Percentiles rank a stretch among this genome's conserved stretches.
phyloP scores from a whole-genome alignment of 129 eudicot genomes.

The Apium graveolens region DNA sequence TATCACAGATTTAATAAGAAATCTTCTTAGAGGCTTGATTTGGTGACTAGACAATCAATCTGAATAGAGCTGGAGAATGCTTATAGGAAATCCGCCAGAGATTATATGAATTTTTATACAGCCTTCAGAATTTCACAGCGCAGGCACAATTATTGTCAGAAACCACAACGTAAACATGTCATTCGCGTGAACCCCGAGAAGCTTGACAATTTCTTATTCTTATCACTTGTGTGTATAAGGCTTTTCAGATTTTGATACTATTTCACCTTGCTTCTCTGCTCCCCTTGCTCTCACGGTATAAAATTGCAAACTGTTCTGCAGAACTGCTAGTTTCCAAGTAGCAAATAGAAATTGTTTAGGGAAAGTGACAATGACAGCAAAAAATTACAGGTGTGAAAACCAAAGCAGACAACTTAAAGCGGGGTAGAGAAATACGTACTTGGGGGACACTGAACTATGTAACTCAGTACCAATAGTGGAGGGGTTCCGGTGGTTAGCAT shows the following conservation, averaged over 20 bases:
- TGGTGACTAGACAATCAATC: not conserved
- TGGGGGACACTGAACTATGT: slow-evolving; percentile 15
- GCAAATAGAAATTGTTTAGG: not conserved
- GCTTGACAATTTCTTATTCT: not conserved
- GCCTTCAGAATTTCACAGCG: not conserved
- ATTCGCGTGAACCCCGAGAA: not conserved
- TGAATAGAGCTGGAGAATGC: not conserved
- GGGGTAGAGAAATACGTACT: not conserved
- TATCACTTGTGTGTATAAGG: not conserved
- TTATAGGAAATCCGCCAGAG: not conserved
- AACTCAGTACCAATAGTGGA: slow-evolving; percentile 18
- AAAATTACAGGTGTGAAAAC: not conserved
- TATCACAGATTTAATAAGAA: not conserved
- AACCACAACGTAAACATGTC: not conserved
- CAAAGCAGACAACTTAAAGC: not conserved
- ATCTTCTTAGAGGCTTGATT: not conserved
- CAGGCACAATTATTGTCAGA: not conserved
- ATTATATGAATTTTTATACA: not conserved
- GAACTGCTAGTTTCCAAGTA: not conserved
- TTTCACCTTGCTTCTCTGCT: slow-evolving; percentile 19
- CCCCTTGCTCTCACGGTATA: slow-evolving; percentile 1
- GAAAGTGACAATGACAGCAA: not conserved
- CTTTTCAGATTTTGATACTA: not conserved
- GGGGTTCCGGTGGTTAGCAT: slow-evolving; percentile 19
- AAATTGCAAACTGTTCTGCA: not conserved